Conservation (phyloP, 2,329 filamentous ascomycete species). For the Aspergillus chevalieri region DNA sequence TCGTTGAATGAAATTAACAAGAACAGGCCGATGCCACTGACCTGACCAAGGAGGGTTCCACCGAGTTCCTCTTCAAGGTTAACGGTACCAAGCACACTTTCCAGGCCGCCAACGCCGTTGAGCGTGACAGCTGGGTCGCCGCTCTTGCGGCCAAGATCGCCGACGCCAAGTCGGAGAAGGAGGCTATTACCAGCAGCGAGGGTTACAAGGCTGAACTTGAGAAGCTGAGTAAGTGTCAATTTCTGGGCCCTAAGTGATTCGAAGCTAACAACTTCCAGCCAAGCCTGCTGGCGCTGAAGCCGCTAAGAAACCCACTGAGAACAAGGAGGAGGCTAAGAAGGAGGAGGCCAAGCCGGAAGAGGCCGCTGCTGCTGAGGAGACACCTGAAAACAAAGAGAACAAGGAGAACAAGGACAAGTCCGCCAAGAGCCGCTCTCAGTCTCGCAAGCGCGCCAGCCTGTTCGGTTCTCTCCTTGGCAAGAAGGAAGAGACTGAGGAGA, state of each 20-base stretch:
- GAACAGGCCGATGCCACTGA: constrained; percentile 60
- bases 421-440: constrained; percentile 54
- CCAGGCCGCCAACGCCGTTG: constrained; percentile 66
- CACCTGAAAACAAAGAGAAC: neutral
- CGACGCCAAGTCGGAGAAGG: constrained; percentile 76
- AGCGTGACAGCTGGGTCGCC: constrained; percentile 89
- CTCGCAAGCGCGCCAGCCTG: constrained; percentile 51
- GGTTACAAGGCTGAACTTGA: constrained; percentile 82
- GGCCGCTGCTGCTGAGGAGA: constrained; percentile 38
- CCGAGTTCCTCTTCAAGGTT: constrained; percentile 80
- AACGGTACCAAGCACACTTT: constrained; percentile 90
- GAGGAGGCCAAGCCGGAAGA: constrained; percentile 10
- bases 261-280: constrained; percentile 27
- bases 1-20: constrained; percentile 22
- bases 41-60: constrained; percentile 65
- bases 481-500: constrained; percentile 51
- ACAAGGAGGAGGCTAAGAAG: constrained; percentile 13
- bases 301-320: constrained; percentile 17
- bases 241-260: neutral
- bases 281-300: constrained; percentile 20
- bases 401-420: constrained; percentile 40
- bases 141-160: constrained; percentile 75
- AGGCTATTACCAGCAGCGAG: constrained; percentile 69
- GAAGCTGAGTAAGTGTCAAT: constrained; percentile 53
- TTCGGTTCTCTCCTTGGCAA: constrained; percentile 49